phyloP scores from a whole-genome alignment of 2,329 filamentous ascomycete species.

The Verticillium tricorpus region DNA sequence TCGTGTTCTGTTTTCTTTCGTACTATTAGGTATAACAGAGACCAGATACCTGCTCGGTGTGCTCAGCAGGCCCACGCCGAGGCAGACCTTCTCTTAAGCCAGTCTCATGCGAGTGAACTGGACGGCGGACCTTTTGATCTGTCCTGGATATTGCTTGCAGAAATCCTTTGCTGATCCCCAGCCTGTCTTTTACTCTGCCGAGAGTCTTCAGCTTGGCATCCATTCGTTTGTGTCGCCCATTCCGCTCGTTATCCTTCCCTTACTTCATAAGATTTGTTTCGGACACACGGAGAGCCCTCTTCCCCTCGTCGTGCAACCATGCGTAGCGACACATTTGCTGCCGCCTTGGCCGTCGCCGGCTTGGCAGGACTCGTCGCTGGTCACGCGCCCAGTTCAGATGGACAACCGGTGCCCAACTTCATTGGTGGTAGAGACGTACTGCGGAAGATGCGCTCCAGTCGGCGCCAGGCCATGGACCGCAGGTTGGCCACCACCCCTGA shows the following conservation, averaged over 20 bases:
- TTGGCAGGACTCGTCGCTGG: slow-evolving; percentile 6
- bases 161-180: no score
- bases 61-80: background rate
- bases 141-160: no score
- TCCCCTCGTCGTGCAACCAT: slow-evolving; percentile 1
- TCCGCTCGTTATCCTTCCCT: background rate
- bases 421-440: slow-evolving; percentile 8
- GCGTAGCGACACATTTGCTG: slow-evolving; percentile 5
- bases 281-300: background rate
- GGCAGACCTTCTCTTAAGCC: no score
- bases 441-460: slow-evolving; percentile 4
- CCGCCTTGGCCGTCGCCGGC: slow-evolving; percentile 4
- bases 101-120: no score
- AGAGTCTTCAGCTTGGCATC: no score
- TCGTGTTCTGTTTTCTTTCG: background rate
- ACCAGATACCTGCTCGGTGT: background rate
- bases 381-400: slow-evolving; percentile 4
- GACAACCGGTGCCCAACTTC: slow-evolving; percentile 5
- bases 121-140: no score
- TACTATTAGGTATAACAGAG: background rate
- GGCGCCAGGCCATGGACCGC: background rate
- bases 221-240: background rate
- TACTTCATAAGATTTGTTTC: background rate
- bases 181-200: no score
- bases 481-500: background rate